Evolutionary conservation across 139 green algal species (phyloP).

Genomic region (Chlamydomonas sphaeroides): DNA sequence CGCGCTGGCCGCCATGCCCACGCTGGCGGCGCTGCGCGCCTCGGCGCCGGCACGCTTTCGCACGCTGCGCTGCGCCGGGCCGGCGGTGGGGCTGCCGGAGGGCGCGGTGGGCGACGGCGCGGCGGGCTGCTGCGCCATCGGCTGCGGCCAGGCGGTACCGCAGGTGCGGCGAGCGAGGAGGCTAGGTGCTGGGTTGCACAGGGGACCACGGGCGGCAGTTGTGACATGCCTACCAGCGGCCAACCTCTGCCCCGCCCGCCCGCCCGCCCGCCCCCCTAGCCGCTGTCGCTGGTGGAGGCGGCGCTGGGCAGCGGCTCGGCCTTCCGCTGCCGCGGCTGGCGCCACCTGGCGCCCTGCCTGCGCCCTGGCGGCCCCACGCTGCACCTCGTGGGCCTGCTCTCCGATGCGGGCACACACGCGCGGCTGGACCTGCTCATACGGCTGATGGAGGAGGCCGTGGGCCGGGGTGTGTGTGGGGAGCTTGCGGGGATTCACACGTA

Average conservation of each 20-base stretch:
- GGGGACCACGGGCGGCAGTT: too few species aligned
- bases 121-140: constrained; percentile 84
- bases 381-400: constrained; percentile 95
- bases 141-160: constrained; percentile 74
- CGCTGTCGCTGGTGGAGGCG: constrained; percentile 88
- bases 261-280: too few species aligned
- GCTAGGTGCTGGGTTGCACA: too few species aligned
- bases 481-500: too few species aligned
- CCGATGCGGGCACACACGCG: constrained; percentile 92
- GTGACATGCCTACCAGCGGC: too few species aligned
- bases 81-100: constrained; percentile 83
- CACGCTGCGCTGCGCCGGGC: constrained; percentile 87
- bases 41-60: constrained; percentile 75
- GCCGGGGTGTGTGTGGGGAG: too few species aligned
- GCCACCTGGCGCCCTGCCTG: constrained; percentile 78
- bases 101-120: background rate
- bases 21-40: constrained; percentile 72
- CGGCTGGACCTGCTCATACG: constrained; percentile 82
- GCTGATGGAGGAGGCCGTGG: constrained; percentile 70
- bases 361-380: constrained; percentile 81
- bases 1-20: background rate
- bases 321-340: constrained; percentile 85
- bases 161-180: too few species aligned
- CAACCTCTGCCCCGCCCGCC: too few species aligned
- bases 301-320: constrained; percentile 82